These are phyloP conservation scores for Pseudogymnoascus sp. DNA, from an alignment of 2,329 filamentous ascomycete species.

Conservation along the genomic window DNA sequence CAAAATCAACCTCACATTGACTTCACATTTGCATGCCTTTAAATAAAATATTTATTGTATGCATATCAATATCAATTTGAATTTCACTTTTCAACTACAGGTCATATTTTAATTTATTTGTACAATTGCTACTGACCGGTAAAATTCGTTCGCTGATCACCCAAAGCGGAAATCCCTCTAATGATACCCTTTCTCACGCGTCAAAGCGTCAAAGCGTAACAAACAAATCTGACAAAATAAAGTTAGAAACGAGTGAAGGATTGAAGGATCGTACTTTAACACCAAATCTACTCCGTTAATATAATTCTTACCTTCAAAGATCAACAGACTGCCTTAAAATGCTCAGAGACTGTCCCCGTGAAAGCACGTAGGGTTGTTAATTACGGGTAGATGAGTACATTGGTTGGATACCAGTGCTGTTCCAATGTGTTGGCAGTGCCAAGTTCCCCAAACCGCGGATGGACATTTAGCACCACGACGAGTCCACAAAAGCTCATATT, in stretches of 20 bases:
- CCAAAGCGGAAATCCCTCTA: not conserved
- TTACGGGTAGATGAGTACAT: not conserved
- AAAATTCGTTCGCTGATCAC: not conserved
- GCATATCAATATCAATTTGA: not conserved
- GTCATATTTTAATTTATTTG: not conserved
- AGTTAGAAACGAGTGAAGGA: not conserved
- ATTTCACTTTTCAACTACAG: not conserved
- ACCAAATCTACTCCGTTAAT: not conserved
- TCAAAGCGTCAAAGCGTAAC: not conserved
- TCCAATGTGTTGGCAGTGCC: conserved; percentile 1
- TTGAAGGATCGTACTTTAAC: not conserved
- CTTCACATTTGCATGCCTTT: too few species aligned
- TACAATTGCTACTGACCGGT: not conserved
- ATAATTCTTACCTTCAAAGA: not conserved
- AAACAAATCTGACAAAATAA: not conserved
- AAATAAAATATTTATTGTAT: too few species aligned
- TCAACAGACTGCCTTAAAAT: not conserved
- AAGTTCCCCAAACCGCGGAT: not conserved
- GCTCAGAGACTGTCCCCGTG: not conserved
- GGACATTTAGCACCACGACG: not conserved
- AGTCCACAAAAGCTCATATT: conserved; percentile 4
- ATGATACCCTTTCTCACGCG: not conserved
- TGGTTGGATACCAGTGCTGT: not conserved
- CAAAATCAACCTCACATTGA: not conserved
- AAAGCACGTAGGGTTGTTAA: not conserved